Base-by-base conservation (phyloP, 148 eudicot species). In the Vaccinium macrocarpon region DNA sequence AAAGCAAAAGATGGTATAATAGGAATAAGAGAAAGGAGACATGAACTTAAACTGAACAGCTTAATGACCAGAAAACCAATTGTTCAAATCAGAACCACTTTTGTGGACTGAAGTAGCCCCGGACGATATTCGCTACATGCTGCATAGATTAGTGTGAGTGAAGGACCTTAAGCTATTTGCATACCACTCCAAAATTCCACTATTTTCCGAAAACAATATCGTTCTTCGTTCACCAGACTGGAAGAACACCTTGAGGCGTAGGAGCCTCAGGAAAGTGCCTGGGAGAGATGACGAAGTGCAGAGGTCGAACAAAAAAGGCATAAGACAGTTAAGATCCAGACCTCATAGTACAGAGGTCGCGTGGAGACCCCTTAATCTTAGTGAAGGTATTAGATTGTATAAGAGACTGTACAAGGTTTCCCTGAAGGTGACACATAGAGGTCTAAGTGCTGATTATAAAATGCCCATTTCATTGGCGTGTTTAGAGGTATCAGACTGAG, bases 11-110 rank as follows among this genome's bases (percentile, higher is more conserved):
- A 16, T 50, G 49, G 35, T 35, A 42, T 77, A 61, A 70, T 35
- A 35, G 59, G 52, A 68, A 81, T 23, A 64, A 84, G 78, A 55
- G 56, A 55, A 66, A 83, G 32, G 57, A 49, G 81, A 62, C 38
- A 18, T 78, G 75, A 76, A 19, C 23, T 16, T 29, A 21, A 46
- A 55, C n/a, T 29, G 76, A 32, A 62, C 61, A 61, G 51, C 64
- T n/a, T 62, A 16, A 59, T 46, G 59, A 75, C 50, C 83, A 21
- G 83, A 48, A 51, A 81, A 19, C 12, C 83, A 61, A 59, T 14
- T 62, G 53, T 25, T 81, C 42, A 13, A 49, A 64, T 35, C n/a
- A 81, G 75, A 81, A 81, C 55, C 75, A 81, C 14, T 66, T 23
- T 42, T 62, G 57, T 62, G 75, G n/a, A 64, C 56, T 23, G 82